phyloP scores from a whole-genome alignment of 2,329 filamentous ascomycete genomes.

The Arthrobotrys entomopaga region DNA sequence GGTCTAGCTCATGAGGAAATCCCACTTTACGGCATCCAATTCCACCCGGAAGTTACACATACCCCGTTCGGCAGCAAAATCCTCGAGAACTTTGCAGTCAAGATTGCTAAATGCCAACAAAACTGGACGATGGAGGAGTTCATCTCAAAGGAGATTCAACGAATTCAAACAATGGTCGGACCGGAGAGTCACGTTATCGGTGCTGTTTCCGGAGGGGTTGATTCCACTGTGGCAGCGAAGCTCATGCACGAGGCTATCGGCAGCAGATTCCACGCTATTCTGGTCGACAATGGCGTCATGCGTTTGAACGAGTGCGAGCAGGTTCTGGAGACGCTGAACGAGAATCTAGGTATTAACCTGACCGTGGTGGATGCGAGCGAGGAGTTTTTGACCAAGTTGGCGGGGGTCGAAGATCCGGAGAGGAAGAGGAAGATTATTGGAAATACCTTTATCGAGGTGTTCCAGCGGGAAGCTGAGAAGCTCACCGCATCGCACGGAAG shows the following conservation, averaged over 20 bases:
- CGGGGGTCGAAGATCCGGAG: conserved; percentile 82
- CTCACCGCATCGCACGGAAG: conserved; percentile 67
- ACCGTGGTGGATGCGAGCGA: conserved; percentile 84
- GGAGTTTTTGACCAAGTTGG: conserved; percentile 78
- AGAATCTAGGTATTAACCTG: conserved; percentile 88
- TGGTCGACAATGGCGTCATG: conserved; percentile 88
- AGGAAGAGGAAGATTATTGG: conserved; percentile 93
- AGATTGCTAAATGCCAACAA: conserved; percentile 79
- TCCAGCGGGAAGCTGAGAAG: conserved; percentile 76
- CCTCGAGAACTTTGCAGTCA: conserved; percentile 82
- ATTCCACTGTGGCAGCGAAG: conserved; percentile 85
- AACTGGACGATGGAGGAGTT: conserved; percentile 91
- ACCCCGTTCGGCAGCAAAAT: conserved; percentile 76
- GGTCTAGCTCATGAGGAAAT: conserved; percentile 75
- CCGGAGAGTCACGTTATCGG: conserved; percentile 82
- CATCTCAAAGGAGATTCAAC: conserved; percentile 78
- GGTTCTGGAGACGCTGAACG: conserved; percentile 80
- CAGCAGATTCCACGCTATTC: conserved; percentile 82
- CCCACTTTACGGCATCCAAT: conserved; percentile 75
- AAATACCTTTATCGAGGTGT: conserved; percentile 81
- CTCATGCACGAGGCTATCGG: conserved; percentile 89
- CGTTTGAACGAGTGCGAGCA: conserved; percentile 83
- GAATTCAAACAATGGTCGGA: conserved; percentile 85
- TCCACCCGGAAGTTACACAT: conserved; percentile 86
- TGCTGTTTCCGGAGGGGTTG: conserved; percentile 83